phyloP scores from a whole-genome alignment of 768 basidiomycete genomes.

The Lanmaoa rubissima region DNA sequence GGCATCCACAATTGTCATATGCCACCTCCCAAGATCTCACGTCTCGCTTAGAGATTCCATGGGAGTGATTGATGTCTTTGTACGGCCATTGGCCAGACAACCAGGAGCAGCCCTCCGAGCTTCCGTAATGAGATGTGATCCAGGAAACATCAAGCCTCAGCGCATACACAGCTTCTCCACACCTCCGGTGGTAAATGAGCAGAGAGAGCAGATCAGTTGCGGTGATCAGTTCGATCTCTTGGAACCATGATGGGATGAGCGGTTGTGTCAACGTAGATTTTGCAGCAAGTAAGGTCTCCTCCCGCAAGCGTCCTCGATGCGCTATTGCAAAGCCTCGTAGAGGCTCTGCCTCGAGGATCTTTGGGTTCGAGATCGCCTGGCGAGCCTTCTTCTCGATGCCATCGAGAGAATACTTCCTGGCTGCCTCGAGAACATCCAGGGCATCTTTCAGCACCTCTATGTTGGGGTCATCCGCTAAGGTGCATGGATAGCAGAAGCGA shows the following conservation, averaged over 20 bases:
- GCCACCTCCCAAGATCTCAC: too few species aligned
- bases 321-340: background rate
- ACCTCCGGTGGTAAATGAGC: slow-evolving; percentile 19
- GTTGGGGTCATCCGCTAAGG: slow-evolving; percentile 12
- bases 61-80: too few species aligned
- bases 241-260: slow-evolving; percentile 18
- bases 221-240: slow-evolving; percentile 29
- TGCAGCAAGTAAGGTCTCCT: background rate
- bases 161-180: slow-evolving; percentile 8
- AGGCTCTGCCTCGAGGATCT: background rate
- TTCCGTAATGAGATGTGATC: slow-evolving; percentile 10
- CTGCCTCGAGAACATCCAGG: background rate
- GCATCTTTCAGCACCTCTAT: slow-evolving; percentile 6
- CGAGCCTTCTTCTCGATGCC: background rate
- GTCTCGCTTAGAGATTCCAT: too few species aligned
- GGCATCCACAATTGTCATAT: background rate
- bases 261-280: slow-evolving; percentile 24
- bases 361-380: background rate
- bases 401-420: background rate
- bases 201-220: slow-evolving; percentile 24
- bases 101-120: slow-evolving; percentile 6
- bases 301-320: background rate
- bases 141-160: slow-evolving; percentile 4
- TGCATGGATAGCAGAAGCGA: slow-evolving; percentile 26
- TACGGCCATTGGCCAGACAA: background rate